A percentile compares a stretch with the other conserved stretches of the same genome.
Conservation (phyloP, 495 filamentous ascomycete genomes). For the Aspergillus hancockii region DNA sequence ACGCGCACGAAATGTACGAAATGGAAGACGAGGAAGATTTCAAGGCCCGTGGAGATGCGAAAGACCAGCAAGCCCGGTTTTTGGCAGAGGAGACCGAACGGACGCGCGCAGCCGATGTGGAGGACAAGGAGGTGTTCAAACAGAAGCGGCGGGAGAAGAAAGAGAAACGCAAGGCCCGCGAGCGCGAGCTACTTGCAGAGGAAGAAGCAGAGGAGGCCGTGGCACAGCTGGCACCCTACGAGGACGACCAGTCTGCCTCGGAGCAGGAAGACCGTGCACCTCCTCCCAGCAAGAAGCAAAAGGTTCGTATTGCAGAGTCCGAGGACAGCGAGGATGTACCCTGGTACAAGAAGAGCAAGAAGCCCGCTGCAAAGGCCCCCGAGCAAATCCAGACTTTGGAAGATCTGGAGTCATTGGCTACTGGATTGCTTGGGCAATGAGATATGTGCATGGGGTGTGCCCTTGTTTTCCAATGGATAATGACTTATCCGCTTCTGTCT, state of each 20-base stretch:
- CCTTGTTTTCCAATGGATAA: slow-evolving; percentile 7
- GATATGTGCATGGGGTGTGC: slow-evolving; percentile 16
- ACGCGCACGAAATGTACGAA: slow-evolving; percentile 80
- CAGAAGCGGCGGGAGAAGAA: slow-evolving; percentile 83
- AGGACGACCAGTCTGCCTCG: slow-evolving; percentile 37
- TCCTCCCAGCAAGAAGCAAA: slow-evolving; percentile 47
- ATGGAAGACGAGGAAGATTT: slow-evolving; percentile 83
- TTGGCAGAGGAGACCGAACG: slow-evolving; percentile 69
- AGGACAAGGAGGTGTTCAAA: slow-evolving; percentile 77
- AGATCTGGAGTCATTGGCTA: slow-evolving; percentile 85
- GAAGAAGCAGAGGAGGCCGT: slow-evolving; percentile 42
- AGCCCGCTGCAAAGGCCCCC: slow-evolving; percentile 40
- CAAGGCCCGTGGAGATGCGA: slow-evolving; percentile 67
- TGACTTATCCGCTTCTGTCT: slow-evolving; percentile 6
- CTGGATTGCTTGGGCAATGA: slow-evolving; percentile 67
- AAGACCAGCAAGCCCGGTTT: slow-evolving; percentile 74
- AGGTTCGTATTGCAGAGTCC: slow-evolving; percentile 32
- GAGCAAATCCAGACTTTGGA: slow-evolving; percentile 80
- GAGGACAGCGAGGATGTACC: slow-evolving; percentile 46
- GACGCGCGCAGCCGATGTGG: slow-evolving; percentile 75
- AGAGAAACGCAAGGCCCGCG: slow-evolving; percentile 79
- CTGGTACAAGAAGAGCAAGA: slow-evolving; percentile 47
- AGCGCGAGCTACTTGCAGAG: slow-evolving; percentile 52
- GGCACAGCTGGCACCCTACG: slow-evolving; percentile 46
- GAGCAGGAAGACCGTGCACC: slow-evolving; percentile 31